A percentile compares a stretch with the other conserved stretches of the same genome.
These are phyloP conservation scores for Umbilicaria muhlenbergii DNA, from an alignment of 495 filamentous ascomycete species.

Conservation along the genomic window DNA sequence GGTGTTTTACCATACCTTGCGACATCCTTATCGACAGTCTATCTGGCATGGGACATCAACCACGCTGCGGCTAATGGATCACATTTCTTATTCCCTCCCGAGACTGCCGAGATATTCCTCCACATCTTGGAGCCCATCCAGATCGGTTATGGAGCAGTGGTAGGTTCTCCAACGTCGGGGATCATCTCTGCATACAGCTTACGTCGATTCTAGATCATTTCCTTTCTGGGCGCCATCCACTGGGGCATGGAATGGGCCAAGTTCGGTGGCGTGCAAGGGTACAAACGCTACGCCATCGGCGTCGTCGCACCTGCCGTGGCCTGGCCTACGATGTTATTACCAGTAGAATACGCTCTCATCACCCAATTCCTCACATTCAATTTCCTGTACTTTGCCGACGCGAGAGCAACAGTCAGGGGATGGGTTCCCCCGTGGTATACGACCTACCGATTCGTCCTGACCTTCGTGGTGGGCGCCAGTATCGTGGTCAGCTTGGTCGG, in stretches of 20 bases:
- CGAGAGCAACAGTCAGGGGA: constrained; percentile 54
- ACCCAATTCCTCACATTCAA: constrained; percentile 81
- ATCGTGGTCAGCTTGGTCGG: constrained; percentile 81
- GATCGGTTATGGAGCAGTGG: constrained; percentile 83
- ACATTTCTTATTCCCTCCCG: constrained; percentile 49
- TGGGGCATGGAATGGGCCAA: constrained; percentile 79
- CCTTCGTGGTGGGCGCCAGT: constrained; percentile 76
- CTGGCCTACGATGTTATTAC: constrained; percentile 85
- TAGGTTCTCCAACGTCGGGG: constrained; percentile 27
- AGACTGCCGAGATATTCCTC: constrained; percentile 58
- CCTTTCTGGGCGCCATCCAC: constrained; percentile 91
- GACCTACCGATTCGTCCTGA: constrained; percentile 90
- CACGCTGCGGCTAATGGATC: constrained; percentile 39
- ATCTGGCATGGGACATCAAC: constrained; percentile 68
- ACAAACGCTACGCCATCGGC: constrained; percentile 68
- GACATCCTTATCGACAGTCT: constrained; percentile 78
- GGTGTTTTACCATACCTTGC: constrained; percentile 83
- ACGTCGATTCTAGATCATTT: constrained; percentile 49
- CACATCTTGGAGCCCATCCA: constrained; percentile 80
- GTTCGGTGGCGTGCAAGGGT: constrained; percentile 56
- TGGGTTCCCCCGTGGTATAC: constrained; percentile 89
- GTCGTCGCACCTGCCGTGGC: constrained; percentile 70
- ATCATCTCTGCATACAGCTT: neutral
- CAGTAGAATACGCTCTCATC: constrained; percentile 77
- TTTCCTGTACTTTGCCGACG: constrained; percentile 78